phyloP scores from a whole-genome alignment of 768 basidiomycete species.

The Strobilomyces confusus region DNA sequence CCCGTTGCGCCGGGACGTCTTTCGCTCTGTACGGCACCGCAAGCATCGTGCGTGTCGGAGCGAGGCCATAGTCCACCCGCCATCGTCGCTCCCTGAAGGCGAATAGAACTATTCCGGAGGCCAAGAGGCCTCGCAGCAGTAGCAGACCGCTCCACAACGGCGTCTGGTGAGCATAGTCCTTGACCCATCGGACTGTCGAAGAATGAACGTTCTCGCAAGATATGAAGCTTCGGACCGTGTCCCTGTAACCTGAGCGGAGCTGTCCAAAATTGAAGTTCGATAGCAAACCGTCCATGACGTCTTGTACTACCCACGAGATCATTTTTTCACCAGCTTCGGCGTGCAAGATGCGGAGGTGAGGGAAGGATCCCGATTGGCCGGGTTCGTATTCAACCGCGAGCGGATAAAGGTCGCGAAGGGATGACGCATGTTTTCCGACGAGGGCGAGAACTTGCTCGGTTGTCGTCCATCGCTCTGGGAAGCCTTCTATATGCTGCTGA shows the following conservation, averaged over 20 bases:
- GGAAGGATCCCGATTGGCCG: constrained; percentile 13
- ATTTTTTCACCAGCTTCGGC: constrained; percentile 7
- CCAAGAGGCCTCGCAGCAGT: too few species aligned
- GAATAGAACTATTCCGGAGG: too few species aligned
- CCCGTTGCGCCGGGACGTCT: too few species aligned
- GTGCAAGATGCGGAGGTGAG: constrained; percentile 21
- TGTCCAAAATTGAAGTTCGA: too few species aligned
- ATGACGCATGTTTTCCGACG: constrained; percentile 15
- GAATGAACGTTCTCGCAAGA: constrained; percentile 1
- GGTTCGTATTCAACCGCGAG: not conserved
- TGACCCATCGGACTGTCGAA: not conserved
- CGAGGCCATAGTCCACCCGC: constrained; percentile 5
- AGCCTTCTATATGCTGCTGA: constrained; percentile 25
- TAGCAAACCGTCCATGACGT: not conserved
- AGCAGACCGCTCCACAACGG: too few species aligned
- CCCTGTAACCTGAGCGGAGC: not conserved
- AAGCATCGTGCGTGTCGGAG: constrained; percentile 26
- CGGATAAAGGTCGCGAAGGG: not conserved
- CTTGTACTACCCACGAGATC: constrained; percentile 4
- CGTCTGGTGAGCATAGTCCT: too few species aligned
- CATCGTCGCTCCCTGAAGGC: too few species aligned
- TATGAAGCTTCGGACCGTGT: constrained; percentile 22
- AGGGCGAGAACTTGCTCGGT: too few species aligned
- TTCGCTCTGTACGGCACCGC: too few species aligned
- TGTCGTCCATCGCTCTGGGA: too few species aligned